phyloP scores from a whole-genome alignment of 2,329 filamentous ascomycete species.

The Gliomastix tumulicola region DNA sequence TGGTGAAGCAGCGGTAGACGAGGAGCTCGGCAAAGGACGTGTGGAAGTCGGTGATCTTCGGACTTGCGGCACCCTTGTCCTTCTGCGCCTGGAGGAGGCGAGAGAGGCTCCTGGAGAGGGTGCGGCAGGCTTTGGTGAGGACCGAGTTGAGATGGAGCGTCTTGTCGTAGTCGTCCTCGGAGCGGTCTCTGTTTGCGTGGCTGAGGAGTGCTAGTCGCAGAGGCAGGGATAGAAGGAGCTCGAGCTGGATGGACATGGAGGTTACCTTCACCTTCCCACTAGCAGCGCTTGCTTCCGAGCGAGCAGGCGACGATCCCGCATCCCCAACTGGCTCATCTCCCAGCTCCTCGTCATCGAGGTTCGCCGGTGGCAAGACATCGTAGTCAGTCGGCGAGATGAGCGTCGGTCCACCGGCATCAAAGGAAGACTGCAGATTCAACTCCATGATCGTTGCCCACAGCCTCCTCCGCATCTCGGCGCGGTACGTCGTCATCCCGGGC shows the following conservation, averaged over 20 bases:
- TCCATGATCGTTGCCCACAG: conserved; percentile 52
- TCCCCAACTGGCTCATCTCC: conserved; percentile 23
- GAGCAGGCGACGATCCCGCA: neutral
- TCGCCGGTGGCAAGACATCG: conserved; percentile 41
- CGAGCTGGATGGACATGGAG: conserved; percentile 42
- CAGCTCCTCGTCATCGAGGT: conserved; percentile 45
- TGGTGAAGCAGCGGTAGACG: conserved; percentile 40
- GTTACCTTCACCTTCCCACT: conserved; percentile 22
- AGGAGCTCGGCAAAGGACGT: conserved; percentile 32
- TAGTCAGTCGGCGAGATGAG: conserved; percentile 38
- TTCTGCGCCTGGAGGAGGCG: conserved; percentile 23
- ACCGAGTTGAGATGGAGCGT: conserved; percentile 37
- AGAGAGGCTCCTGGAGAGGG: conserved; percentile 22
- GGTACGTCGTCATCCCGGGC: conserved; percentile 34
- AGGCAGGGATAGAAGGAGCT: conserved; percentile 33
- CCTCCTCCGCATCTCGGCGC: conserved; percentile 46
- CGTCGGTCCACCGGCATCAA: conserved; percentile 43
- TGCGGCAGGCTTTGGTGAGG: conserved; percentile 29
- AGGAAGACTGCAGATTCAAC: conserved; percentile 41
- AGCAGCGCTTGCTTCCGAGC: no score
- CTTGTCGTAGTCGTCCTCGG: conserved; percentile 35
- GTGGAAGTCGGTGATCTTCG: conserved; percentile 27
- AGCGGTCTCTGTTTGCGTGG: conserved; percentile 38
- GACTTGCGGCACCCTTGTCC: conserved; percentile 2
- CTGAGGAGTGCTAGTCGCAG: conserved; percentile 34